These are phyloP conservation scores for Shiraia sp. DNA, from an alignment of 2,329 filamentous ascomycete species.

Conservation along the genomic window DNA sequence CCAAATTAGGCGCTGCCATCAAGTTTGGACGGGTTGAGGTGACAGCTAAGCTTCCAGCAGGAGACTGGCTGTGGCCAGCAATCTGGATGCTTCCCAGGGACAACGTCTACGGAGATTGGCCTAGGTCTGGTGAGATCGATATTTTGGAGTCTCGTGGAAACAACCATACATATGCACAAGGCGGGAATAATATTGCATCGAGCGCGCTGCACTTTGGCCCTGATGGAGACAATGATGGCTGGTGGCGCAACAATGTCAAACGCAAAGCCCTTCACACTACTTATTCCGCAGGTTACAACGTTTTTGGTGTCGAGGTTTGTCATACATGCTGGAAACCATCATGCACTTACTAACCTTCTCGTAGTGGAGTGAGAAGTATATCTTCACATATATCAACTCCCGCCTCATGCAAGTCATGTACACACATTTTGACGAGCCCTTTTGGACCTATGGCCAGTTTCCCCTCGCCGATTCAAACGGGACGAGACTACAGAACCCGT, in stretches of 20 bases:
- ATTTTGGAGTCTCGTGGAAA: conserved; percentile 82
- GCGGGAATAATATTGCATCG: conserved; percentile 79
- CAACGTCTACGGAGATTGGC: conserved; percentile 76
- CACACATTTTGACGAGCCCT: conserved; percentile 68
- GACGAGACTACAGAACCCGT: conserved; percentile 65
- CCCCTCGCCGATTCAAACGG: conserved; percentile 67
- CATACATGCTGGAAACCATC: background rate
- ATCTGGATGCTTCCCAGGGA: conserved; percentile 85
- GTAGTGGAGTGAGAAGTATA: conserved; percentile 79
- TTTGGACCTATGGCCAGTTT: conserved; percentile 72
- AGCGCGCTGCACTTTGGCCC: conserved; percentile 85
- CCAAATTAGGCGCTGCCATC: conserved; percentile 69
- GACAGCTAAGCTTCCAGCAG: conserved; percentile 71
- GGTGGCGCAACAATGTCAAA: conserved; percentile 84
- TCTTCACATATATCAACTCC: conserved; percentile 84
- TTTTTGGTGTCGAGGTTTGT: conserved; percentile 69
- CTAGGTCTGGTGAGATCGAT: conserved; percentile 80
- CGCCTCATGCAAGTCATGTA: conserved; percentile 80
- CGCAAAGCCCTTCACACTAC: conserved; percentile 74
- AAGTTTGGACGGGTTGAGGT: conserved; percentile 84
- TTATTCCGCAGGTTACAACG: conserved; percentile 71
- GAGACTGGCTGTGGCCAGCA: conserved; percentile 91
- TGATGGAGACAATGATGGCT: conserved; percentile 70
- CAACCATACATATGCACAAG: conserved; percentile 74
- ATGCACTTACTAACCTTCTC: conserved; percentile 5